Percentiles rank a stretch among this genome's conserved stretches.
phyloP scores from a whole-genome alignment of 129 eudicot genomes.

The Deinandra increscens region DNA sequence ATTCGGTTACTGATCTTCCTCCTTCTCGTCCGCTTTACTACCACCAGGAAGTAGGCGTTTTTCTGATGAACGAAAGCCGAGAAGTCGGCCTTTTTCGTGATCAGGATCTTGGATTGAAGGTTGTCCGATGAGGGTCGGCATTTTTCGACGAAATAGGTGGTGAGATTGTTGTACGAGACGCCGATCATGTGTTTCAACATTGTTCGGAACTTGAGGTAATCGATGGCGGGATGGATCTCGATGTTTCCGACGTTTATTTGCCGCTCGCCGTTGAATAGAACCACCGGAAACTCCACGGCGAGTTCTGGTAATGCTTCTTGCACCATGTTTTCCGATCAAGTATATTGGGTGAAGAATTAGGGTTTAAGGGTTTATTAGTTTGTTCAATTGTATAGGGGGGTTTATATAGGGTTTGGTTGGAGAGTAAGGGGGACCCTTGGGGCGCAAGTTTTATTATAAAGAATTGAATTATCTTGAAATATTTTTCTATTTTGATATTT shows the following conservation, averaged over 20 bases:
- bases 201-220: conserved; percentile 38
- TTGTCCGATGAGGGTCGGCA: background rate
- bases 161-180: conserved; percentile 52
- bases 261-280: conserved; percentile 50
- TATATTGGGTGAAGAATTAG: background rate
- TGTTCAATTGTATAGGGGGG: background rate
- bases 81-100: conserved; percentile 51
- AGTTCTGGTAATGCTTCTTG: conserved; percentile 15
- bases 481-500: no score
- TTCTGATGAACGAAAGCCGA: conserved; percentile 21
- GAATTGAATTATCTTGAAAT: no score
- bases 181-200: conserved; percentile 49
- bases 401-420: background rate
- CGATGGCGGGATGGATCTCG: conserved; percentile 34
- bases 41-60: conserved; percentile 38
- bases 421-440: no score
- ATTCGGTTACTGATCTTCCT: background rate
- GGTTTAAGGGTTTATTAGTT: background rate
- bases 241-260: conserved; percentile 40
- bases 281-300: conserved; percentile 36
- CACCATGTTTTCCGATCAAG: conserved; percentile 32
- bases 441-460: no score
- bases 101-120: conserved; percentile 27
- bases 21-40: conserved; percentile 42
- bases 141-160: conserved; percentile 39